Evolutionary conservation across 768 basidiomycete genomes (phyloP).

Genomic region (Brasilioporus rufonigricans): DNA sequence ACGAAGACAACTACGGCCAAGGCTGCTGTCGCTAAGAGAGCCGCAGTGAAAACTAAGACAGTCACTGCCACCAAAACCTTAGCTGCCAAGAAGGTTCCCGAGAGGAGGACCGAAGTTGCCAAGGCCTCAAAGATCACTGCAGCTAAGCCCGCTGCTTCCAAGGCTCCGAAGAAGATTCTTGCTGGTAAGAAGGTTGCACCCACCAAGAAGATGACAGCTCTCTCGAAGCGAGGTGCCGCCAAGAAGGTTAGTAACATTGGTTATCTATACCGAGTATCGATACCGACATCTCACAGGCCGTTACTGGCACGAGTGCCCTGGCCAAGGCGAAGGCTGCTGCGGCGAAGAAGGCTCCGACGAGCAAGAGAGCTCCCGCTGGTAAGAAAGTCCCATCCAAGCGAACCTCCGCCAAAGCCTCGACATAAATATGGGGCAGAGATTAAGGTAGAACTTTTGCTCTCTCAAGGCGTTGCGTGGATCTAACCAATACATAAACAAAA

Average conservation of each 20-base stretch:
- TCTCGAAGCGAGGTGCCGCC: conserved; percentile 50
- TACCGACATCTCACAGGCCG: conserved; percentile 37
- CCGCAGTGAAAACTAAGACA: conserved; percentile 37
- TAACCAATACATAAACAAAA: neutral
- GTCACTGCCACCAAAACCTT: conserved; percentile 33
- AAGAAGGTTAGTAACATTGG: conserved; percentile 53
- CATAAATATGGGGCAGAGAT: conserved; percentile 4
- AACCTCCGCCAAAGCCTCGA: conserved; percentile 17
- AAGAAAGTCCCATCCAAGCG: conserved; percentile 26
- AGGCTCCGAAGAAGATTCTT: conserved; percentile 33
- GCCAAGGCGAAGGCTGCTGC: conserved; percentile 33
- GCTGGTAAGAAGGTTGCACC: conserved; percentile 32
- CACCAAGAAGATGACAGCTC: conserved; percentile 39
- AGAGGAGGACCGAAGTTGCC: conserved; percentile 34
- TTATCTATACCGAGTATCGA: neutral
- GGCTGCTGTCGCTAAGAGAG: conserved; percentile 23
- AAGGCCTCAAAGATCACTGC: conserved; percentile 27
- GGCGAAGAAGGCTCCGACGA: conserved; percentile 32
- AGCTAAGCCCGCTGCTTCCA: conserved; percentile 14
- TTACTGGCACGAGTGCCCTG: conserved; percentile 47
- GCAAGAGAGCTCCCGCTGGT: conserved; percentile 24
- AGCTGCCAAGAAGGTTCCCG: conserved; percentile 42
- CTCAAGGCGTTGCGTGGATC: neutral
- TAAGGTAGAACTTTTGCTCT: conserved; percentile 1
- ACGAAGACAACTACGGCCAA: conserved; percentile 26